These are phyloP conservation scores for Podospora appendiculata DNA, from an alignment of 495 filamentous ascomycete species.

Conservation along the genomic window DNA sequence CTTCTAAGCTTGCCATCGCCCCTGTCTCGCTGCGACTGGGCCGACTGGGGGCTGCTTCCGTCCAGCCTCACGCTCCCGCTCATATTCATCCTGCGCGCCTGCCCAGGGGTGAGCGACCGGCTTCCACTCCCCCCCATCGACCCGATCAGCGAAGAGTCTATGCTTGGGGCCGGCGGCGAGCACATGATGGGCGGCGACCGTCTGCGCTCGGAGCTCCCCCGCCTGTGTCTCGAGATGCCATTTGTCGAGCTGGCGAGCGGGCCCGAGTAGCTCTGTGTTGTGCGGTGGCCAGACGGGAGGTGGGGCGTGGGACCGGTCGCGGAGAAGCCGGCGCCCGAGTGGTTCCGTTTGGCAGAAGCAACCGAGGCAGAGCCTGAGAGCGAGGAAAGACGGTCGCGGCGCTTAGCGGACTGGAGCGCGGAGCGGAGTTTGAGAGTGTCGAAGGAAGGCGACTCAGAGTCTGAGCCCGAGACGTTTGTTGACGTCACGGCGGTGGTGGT, in stretches of 20 bases:
- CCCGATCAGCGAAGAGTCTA: constrained; percentile 1
- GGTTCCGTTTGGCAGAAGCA: constrained; percentile 26
- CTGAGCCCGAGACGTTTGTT: constrained; percentile 23
- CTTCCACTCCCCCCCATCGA: not conserved
- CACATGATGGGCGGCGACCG: constrained; percentile 37
- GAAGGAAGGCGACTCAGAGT: constrained; percentile 37
- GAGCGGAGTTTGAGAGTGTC: constrained; percentile 38
- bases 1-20: constrained; percentile 23
- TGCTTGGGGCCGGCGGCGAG: constrained; percentile 25
- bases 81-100: constrained; percentile 39
- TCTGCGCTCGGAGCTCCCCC: constrained; percentile 31
- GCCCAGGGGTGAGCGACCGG: constrained; percentile 29
- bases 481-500: constrained; percentile 4
- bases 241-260: constrained; percentile 33
- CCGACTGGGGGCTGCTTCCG: constrained; percentile 2
- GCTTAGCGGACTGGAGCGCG: constrained; percentile 38
- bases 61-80: constrained; percentile 25
- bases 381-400: constrained; percentile 31
- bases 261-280: constrained; percentile 22
- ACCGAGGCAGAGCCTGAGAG: not conserved
- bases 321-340: constrained; percentile 11
- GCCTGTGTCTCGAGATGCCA: constrained; percentile 36
- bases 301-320: too few species aligned
- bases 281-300: constrained; percentile 9
- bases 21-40: not conserved